These are phyloP conservation scores for Colletotrichum sp. DNA, from an alignment of 2,329 filamentous ascomycete species.

Conservation along the genomic window DNA sequence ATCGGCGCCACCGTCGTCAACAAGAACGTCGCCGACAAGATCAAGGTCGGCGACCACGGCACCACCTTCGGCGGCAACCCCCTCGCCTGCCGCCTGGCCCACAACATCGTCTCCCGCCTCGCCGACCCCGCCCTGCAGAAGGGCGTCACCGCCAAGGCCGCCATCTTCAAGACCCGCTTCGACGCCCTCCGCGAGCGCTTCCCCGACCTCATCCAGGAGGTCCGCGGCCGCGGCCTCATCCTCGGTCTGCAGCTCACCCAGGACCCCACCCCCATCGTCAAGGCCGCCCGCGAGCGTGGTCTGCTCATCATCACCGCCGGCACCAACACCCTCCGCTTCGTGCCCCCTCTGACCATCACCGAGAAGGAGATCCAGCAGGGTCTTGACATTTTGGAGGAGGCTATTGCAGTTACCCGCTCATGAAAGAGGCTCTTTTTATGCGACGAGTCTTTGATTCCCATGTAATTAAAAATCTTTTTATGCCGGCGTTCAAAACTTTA, in stretches of 20 bases:
- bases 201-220: slow-evolving; percentile 77
- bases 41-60: slow-evolving; percentile 78
- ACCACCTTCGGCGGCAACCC: slow-evolving; percentile 96
- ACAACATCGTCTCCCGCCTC: slow-evolving; percentile 82
- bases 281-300: slow-evolving; percentile 85
- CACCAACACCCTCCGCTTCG: slow-evolving; percentile 89
- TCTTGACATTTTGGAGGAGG: slow-evolving; percentile 75
- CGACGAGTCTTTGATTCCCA: not conserved
- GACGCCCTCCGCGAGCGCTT: slow-evolving; percentile 50
- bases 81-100: slow-evolving; percentile 81
- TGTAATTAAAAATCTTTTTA: slow-evolving; percentile 1
- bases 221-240: slow-evolving; percentile 84
- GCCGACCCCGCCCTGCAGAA: slow-evolving; percentile 73
- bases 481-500: slow-evolving; percentile 12
- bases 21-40: slow-evolving; percentile 44
- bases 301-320: slow-evolving; percentile 91
- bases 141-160: slow-evolving; percentile 70
- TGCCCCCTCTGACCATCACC: slow-evolving; percentile 83
- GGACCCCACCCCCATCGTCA: slow-evolving; percentile 77
- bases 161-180: slow-evolving; percentile 54
- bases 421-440: not conserved
- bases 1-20: slow-evolving; percentile 73
- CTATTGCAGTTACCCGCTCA: slow-evolving; percentile 52
- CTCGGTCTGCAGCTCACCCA: slow-evolving; percentile 82
- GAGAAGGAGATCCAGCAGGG: slow-evolving; percentile 82